Percentiles rank a stretch among this genome's conserved stretches.
phyloP scores from a whole-genome alignment of 2,329 filamentous ascomycete species.

The Curvularia lunata region DNA sequence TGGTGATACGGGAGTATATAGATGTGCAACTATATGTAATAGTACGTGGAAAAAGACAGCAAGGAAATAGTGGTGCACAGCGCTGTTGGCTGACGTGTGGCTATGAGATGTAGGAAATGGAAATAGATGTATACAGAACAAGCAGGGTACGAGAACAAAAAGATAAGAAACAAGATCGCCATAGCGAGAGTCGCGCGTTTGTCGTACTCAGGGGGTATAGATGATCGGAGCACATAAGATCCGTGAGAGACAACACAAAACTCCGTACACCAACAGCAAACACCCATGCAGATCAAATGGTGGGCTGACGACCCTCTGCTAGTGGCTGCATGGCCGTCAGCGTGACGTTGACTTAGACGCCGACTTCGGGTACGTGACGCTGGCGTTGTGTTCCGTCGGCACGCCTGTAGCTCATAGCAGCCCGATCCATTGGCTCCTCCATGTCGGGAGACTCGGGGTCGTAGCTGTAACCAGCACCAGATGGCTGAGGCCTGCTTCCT shows the following conservation, averaged over 20 bases:
- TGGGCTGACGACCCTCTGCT: constrained; percentile 1
- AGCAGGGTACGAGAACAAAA: not conserved
- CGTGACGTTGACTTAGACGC: constrained; percentile 24
- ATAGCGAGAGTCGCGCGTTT: constrained; percentile 20
- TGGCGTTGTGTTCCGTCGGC: constrained; percentile 54
- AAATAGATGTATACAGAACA: not conserved
- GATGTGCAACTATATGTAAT: constrained; percentile 5
- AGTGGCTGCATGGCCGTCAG: constrained; percentile 15
- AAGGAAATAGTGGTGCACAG: constrained; percentile 7
- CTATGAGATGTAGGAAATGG: constrained; percentile 1
- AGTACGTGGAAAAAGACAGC: not conserved
- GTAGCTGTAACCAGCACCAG: constrained; percentile 40
- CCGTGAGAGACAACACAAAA: constrained; percentile 19
- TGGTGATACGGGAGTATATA: constrained; percentile 8
- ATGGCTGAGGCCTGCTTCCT: constrained; percentile 52
- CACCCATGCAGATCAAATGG: constrained; percentile 3
- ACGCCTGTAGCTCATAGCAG: constrained; percentile 55
- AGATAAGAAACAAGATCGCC: constrained; percentile 3
- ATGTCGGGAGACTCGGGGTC: constrained; percentile 49
- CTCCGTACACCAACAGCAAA: constrained; percentile 23
- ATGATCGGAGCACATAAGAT: constrained; percentile 24
- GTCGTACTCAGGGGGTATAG: constrained; percentile 28
- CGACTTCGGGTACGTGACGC: constrained; percentile 46
- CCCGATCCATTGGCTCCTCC: constrained; percentile 49
- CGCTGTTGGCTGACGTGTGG: constrained; percentile 9